Conservation (phyloP, 106 monocot genomes). For the Narthecium ossifragum region DNA sequence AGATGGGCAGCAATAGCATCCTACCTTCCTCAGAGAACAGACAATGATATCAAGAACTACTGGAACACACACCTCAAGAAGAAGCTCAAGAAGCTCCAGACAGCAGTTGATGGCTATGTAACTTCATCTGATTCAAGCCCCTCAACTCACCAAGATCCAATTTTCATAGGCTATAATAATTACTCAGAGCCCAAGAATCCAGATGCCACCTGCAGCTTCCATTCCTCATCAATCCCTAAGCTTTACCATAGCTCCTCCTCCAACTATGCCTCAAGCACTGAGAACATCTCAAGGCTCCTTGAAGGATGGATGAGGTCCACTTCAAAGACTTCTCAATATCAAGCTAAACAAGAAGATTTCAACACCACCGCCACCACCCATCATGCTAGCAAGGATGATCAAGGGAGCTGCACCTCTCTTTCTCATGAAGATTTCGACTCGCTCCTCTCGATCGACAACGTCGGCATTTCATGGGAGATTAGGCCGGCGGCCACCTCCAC, state of each 20-base stretch:
- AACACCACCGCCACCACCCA: not conserved
- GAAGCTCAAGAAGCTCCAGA: constrained; percentile 14
- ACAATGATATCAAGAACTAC: constrained; percentile 35
- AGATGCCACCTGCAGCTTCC: not conserved
- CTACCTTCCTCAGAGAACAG: constrained; percentile 31
- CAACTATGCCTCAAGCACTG: constrained; percentile 26
- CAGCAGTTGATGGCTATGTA: not conserved
- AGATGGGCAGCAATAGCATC: constrained; percentile 37
- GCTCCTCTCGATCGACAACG: constrained; percentile 12
- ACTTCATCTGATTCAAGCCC: not conserved
- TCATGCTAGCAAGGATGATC: too few relatives aligned
- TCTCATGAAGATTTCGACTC: constrained; percentile 15
- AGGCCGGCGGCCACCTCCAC: not conserved
- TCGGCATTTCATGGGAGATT: constrained; percentile 14
- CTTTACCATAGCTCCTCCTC: not conserved
- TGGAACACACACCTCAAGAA: constrained; percentile 39
- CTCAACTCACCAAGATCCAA: not conserved
- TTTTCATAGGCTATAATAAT: not conserved
- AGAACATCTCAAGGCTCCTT: constrained; percentile 58
- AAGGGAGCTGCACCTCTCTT: not conserved
- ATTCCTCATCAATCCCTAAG: not conserved
- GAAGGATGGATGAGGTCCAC: constrained; percentile 48
- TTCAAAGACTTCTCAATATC: not conserved
- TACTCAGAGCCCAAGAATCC: not conserved
- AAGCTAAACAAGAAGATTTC: not conserved